These are phyloP conservation scores for Furcasterigmium furcatum DNA, from an alignment of 2,329 filamentous ascomycete genomes.

Conservation along the genomic window DNA sequence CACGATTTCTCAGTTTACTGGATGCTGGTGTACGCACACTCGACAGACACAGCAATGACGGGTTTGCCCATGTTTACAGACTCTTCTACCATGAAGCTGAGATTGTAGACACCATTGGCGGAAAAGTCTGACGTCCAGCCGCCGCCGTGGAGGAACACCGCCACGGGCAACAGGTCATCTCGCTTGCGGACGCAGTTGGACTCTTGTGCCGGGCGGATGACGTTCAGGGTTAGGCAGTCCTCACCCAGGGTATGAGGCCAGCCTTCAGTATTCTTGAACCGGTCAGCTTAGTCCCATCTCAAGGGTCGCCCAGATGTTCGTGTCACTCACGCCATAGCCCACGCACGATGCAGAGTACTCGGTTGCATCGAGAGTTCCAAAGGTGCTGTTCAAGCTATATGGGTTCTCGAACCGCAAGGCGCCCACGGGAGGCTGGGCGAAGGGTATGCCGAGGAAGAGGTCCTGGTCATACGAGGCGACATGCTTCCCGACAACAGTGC, in stretches of 20 bases:
- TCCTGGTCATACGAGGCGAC: conserved; percentile 40
- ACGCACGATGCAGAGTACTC: conserved; percentile 44
- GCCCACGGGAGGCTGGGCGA: conserved; percentile 48
- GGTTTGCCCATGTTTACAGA: conserved; percentile 41
- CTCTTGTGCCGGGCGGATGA: conserved; percentile 18
- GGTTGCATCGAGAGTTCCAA: conserved; percentile 38
- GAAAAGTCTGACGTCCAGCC: conserved; percentile 31
- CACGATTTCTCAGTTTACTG: too few species aligned
- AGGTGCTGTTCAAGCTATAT: conserved; percentile 42
- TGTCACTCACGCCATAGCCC: conserved; percentile 43
- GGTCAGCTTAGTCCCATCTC: too few species aligned
- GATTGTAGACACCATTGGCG: conserved; percentile 53
- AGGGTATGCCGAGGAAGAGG: conserved; percentile 53
- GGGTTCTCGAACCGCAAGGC: conserved; percentile 49
- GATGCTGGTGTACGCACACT: not conserved
- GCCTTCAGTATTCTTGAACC: not conserved
- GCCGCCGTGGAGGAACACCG: conserved; percentile 55
- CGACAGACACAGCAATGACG: conserved; percentile 38
- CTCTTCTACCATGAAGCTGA: conserved; percentile 54
- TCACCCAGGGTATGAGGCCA: conserved; percentile 13
- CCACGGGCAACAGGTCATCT: conserved; percentile 48
- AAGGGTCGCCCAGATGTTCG: not conserved
- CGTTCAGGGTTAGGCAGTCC: conserved; percentile 24
- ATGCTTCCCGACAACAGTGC: conserved; percentile 27
- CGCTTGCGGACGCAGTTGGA: conserved; percentile 24